Conservation (phyloP, 371 early-diverging fungal genomes). For the Zancudomyces culisetae region DNA sequence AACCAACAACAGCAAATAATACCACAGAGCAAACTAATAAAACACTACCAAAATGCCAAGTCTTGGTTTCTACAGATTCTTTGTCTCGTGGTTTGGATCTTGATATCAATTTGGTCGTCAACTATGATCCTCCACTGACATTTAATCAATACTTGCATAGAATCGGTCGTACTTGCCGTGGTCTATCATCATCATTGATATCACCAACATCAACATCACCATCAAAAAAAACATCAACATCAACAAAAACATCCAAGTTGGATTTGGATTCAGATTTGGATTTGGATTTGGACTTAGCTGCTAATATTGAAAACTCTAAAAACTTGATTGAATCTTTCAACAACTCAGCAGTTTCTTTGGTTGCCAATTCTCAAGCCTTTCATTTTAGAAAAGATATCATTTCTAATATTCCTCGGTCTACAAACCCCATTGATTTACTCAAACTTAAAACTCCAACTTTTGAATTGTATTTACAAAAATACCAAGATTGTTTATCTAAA, state of each 20-base stretch:
- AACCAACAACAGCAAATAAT: constrained; percentile 27
- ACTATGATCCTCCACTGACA: constrained; percentile 80
- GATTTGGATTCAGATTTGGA: background rate
- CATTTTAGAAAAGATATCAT: background rate
- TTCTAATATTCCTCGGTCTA: background rate
- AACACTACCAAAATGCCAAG: constrained; percentile 2
- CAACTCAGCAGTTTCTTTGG: background rate
- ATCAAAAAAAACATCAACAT: constrained; percentile 52
- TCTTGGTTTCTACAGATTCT: constrained; percentile 81
- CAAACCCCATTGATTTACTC: constrained; percentile 14
- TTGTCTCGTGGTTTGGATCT: constrained; percentile 93
- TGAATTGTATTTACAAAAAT: constrained; percentile 7
- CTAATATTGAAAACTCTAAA: background rate
- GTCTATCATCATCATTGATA: constrained; percentile 70
- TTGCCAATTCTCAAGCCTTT: background rate
- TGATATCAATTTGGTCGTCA: constrained; percentile 64
- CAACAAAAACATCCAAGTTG: background rate
- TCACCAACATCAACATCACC: constrained; percentile 82
- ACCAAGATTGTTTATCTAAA: too few relatives aligned
- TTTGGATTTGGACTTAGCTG: constrained; percentile 4
- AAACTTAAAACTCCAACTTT: constrained; percentile 7
- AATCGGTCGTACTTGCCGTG: constrained; percentile 95
- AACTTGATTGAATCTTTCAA: too few relatives aligned
- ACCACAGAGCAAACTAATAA: background rate
- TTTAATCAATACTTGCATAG: constrained; percentile 91